Evolutionary conservation across 2,329 filamentous ascomycete species (phyloP).

Genomic region (Ascochyta clinopodiicola): DNA sequence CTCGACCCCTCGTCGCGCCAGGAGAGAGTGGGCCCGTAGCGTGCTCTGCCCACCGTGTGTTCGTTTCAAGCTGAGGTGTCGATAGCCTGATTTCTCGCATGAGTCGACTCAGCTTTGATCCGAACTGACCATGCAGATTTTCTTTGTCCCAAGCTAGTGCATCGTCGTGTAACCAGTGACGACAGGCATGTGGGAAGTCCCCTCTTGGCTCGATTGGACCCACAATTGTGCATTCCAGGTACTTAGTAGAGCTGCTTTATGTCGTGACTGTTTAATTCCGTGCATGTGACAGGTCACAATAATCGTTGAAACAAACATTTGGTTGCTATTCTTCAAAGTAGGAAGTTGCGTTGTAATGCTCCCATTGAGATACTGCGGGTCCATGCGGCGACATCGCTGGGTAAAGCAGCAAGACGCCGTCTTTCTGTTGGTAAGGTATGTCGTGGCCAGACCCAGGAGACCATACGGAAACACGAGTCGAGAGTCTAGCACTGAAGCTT

Average conservation of each 20-base stretch:
- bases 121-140: slow-evolving; percentile 16
- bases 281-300: neutral
- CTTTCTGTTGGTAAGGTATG: neutral
- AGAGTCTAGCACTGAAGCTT: neutral
- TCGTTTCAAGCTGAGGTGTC: slow-evolving; percentile 2
- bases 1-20: slow-evolving; percentile 7
- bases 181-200: slow-evolving; percentile 23
- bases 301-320: neutral
- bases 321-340: neutral
- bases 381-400: neutral
- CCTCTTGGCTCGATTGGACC: slow-evolving; percentile 30
- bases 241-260: neutral
- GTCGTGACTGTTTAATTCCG: neutral
- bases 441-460: slow-evolving; percentile 10
- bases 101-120: slow-evolving; percentile 5
- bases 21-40: neutral
- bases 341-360: no score
- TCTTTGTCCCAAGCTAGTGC: slow-evolving; percentile 23
- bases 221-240: slow-evolving; percentile 20
- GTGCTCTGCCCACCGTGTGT: neutral
- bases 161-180: slow-evolving; percentile 32
- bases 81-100: no score
- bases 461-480: neutral
- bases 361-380: neutral
- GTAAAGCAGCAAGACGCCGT: slow-evolving; percentile 18